These are phyloP conservation scores for Cyclotella cryptica DNA, from an alignment of 108 stramenopile species.

Conservation along the genomic window DNA sequence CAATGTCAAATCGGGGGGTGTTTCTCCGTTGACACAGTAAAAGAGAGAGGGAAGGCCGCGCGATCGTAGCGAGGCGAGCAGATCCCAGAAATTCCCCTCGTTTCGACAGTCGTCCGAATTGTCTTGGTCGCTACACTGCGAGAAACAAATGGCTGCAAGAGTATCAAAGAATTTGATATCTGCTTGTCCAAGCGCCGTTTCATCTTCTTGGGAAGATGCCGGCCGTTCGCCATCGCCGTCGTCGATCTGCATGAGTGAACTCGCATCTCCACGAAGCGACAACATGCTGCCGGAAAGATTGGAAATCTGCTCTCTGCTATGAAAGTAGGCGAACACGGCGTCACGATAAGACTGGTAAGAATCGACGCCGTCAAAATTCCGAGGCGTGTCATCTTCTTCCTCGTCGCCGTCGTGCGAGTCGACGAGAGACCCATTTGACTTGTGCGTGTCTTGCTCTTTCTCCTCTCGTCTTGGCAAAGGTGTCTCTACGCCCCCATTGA, in stretches of 20 bases:
- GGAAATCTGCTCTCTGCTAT: slow-evolving; percentile 51
- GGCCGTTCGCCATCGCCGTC: slow-evolving; percentile 11
- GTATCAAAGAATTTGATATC: slow-evolving; percentile 61
- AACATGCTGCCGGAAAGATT: slow-evolving; percentile 30
- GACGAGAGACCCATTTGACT: not conserved
- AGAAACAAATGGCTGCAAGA: slow-evolving; percentile 14
- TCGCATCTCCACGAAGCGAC: slow-evolving; percentile 14
- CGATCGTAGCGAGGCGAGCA: slow-evolving; percentile 57
- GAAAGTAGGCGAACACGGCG: slow-evolving; percentile 53
- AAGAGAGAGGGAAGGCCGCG: slow-evolving; percentile 59
- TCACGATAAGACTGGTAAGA: slow-evolving; percentile 71
- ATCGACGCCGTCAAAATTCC: slow-evolving; percentile 17
- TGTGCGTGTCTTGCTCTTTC: not conserved
- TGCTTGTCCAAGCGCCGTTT: slow-evolving; percentile 46
- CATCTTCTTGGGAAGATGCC: slow-evolving; percentile 1
- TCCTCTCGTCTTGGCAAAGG: slow-evolving; percentile 16
- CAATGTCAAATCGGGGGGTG: slow-evolving; percentile 35
- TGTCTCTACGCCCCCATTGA: slow-evolving; percentile 34
- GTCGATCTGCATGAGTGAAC: slow-evolving; percentile 24
- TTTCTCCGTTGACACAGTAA: slow-evolving; percentile 48
- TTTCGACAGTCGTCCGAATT: slow-evolving; percentile 23
- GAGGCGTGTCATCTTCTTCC: slow-evolving; percentile 8
- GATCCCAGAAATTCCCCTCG: slow-evolving; percentile 76
- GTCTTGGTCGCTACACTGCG: not conserved
- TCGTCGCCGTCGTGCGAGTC: not conserved